Evolutionary conservation across 2,329 filamentous ascomycete species (phyloP).

Genomic region (Pseudogymnoascus destructans): DNA sequence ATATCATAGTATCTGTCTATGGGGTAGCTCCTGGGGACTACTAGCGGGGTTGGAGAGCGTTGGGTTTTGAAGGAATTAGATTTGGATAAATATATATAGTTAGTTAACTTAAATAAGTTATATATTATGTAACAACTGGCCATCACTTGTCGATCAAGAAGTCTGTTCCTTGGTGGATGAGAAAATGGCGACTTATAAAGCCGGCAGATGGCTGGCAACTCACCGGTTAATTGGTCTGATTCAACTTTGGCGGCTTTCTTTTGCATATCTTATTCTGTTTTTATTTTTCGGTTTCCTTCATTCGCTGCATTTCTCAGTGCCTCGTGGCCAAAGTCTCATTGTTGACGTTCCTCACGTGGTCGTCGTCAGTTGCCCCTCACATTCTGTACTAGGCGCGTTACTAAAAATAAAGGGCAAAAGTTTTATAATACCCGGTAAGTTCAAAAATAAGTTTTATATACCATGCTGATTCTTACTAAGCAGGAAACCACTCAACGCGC

Average conservation of each 20-base stretch:
- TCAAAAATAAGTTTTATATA: no score
- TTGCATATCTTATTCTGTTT: background rate
- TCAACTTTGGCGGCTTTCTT: background rate
- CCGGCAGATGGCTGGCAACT: background rate
- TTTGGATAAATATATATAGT: background rate
- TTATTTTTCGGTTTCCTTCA: background rate
- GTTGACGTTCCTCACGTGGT: background rate
- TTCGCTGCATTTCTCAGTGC: background rate
- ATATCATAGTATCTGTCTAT: background rate
- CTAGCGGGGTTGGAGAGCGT: background rate
- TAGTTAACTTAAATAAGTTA: constrained; percentile 1
- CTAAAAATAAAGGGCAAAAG: constrained; percentile 8
- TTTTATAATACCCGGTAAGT: no score
- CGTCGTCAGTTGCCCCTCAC: background rate
- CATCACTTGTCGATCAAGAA: background rate
- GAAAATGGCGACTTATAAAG: background rate
- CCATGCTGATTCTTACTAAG: no score
- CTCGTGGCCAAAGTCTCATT: background rate
- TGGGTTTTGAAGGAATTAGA: background rate
- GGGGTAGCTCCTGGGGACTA: background rate
- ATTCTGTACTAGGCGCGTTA: background rate
- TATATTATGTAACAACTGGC: background rate
- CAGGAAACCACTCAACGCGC: no score
- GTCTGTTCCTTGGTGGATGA: background rate
- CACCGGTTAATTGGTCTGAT: background rate